Evolutionary conservation across 352 stramenopile species (phyloP).

Genomic region (Phytopythium cucurbitacearum): DNA sequence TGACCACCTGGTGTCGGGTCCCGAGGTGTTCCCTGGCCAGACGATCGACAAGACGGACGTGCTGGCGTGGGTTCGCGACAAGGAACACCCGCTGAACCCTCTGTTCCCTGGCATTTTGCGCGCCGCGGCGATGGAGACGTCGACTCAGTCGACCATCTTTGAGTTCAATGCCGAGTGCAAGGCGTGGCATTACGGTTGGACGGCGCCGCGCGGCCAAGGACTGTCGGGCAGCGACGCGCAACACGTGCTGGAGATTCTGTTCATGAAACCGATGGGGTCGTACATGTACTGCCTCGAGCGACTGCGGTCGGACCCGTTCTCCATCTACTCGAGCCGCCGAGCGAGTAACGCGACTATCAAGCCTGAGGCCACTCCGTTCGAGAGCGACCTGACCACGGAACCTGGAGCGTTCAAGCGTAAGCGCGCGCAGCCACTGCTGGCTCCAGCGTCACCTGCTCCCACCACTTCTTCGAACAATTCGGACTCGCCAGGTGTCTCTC

Average conservation of each 20-base stretch:
- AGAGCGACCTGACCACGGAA: constrained; percentile 33
- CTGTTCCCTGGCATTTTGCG: constrained; percentile 71
- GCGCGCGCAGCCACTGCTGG: constrained; percentile 26
- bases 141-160: constrained; percentile 78
- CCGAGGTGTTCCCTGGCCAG: constrained; percentile 69
- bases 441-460: constrained; percentile 25
- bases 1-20: constrained; percentile 60
- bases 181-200: constrained; percentile 89
- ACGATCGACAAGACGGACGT: constrained; percentile 73
- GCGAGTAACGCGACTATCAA: constrained; percentile 57
- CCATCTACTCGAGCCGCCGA: constrained; percentile 75
- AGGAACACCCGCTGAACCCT: constrained; percentile 74
- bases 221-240: constrained; percentile 73
- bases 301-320: constrained; percentile 70
- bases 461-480: constrained; percentile 22
- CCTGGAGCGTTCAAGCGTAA: constrained; percentile 59
- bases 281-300: constrained; percentile 82
- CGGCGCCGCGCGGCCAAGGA: constrained; percentile 64
- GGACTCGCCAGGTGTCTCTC: constrained; percentile 34
- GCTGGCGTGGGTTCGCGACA: constrained; percentile 58
- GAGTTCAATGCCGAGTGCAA: constrained; percentile 88
- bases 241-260: constrained; percentile 75
- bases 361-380: constrained; percentile 47
- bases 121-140: constrained; percentile 72
- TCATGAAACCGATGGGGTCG: constrained; percentile 80